Base-by-base conservation (phyloP, 306 rosid species). In the Lupinus albus region DNA sequence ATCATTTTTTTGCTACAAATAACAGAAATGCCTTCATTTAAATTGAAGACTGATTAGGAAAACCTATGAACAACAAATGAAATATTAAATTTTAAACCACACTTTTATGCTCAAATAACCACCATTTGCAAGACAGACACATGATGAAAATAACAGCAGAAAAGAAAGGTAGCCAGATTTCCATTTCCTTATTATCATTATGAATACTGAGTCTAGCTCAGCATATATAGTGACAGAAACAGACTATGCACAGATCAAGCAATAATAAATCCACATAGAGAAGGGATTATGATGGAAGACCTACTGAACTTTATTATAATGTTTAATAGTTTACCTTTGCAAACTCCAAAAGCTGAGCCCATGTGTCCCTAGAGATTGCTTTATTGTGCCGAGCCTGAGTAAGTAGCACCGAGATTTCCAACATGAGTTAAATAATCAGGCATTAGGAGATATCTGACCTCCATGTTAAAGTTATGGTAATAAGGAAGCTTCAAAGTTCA, bases 331-430 rank as follows among this genome's bases (percentile, higher is more conserved):
- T 81, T 84, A 94, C 99, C 90, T 83, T 90, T 35, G 97, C 95
- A 94, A 94, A 94, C 87, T 94, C 99, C 84, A 90, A 78, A 15
- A 94, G 96, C 56, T 94, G 99, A 74, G 99, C 82, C 99, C 99
- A 94, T 20, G 99, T 94, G 84, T 94, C 99, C 86, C 89, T 85
- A 14, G 95, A 82, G 65, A 90, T 94, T 69, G 99, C 99, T 80
- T 94, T 94, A 78, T 94, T 90, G 63, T 94, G 99, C 71, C 92
- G 87, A 61, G 89, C 99, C 97, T 94, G 79, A 59, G 81, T 46
- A 60, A 82, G 49, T 41, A 20, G 25, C 25, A 20, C 2, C 25
- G 25, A 20, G 2, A 2, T 20, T 20, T 20, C 25, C 25, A 20
- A 20, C 2, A 20, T 20, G 66, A 45, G 56, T 50, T 71, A 67